These are phyloP conservation scores for Candolleomyces efflorescens DNA, from an alignment of 768 basidiomycete species.

Conservation along the genomic window DNA sequence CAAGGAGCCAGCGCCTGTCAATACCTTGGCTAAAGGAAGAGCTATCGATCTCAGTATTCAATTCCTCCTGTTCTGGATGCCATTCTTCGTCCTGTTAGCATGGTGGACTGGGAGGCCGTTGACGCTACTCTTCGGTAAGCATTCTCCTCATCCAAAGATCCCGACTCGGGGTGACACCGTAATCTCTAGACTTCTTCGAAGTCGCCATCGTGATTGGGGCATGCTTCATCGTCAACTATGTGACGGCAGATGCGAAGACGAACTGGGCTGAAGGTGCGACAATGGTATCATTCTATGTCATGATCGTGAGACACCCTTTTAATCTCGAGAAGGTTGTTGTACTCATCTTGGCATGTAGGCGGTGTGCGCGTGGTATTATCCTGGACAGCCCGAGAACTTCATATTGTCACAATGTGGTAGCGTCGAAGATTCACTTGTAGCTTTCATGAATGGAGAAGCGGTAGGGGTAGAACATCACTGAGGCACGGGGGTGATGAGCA, in stretches of 20 bases:
- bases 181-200: slow-evolving; percentile 57
- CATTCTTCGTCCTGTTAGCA: slow-evolving; percentile 59
- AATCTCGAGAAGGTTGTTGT: background rate
- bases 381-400: slow-evolving; percentile 47
- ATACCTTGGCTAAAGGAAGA: slow-evolving; percentile 58
- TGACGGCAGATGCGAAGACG: slow-evolving; percentile 74
- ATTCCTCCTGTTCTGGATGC: slow-evolving; percentile 78
- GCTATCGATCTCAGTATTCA: slow-evolving; percentile 79
- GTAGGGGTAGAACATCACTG: background rate
- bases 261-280: slow-evolving; percentile 74
- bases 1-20: slow-evolving; percentile 40
- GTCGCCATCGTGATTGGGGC: slow-evolving; percentile 60
- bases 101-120: slow-evolving; percentile 66
- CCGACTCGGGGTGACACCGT: background rate
- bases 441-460: background rate
- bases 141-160: background rate
- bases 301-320: slow-evolving; percentile 42
- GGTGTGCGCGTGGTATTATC: slow-evolving; percentile 65
- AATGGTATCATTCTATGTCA: slow-evolving; percentile 63
- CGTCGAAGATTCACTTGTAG: background rate
- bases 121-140: slow-evolving; percentile 62
- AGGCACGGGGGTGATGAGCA: background rate
- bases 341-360: slow-evolving; percentile 33
- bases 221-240: slow-evolving; percentile 76
- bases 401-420: slow-evolving; percentile 23